A percentile compares a stretch with the other conserved stretches of the same genome.
Conservation (phyloP, 225 moss, liverwort and hornwort species). For the Pleurozium schreberi region DNA sequence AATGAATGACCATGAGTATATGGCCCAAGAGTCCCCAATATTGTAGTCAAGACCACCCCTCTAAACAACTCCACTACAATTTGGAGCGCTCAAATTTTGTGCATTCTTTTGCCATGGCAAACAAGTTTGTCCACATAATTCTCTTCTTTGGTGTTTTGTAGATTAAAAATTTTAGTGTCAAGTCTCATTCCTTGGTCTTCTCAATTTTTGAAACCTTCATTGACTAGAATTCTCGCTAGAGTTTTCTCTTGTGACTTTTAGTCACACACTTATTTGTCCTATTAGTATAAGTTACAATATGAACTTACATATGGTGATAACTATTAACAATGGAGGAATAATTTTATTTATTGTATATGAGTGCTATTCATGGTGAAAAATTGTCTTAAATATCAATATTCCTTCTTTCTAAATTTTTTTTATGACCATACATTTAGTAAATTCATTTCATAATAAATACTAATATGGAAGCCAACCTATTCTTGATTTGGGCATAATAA, state of each 20-base stretch:
- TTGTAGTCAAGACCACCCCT: background rate
- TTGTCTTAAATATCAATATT: background rate
- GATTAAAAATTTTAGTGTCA: background rate
- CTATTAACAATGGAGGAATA: background rate
- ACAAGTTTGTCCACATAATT: background rate
- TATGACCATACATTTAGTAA: too few species aligned
- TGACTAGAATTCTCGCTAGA: accelerated
- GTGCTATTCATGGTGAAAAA: background rate
- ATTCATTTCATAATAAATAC: too few species aligned
- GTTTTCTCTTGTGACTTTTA: background rate
- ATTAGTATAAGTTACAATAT: background rate
- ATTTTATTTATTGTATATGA: background rate
- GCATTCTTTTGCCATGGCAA: accelerated
- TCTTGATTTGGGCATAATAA: too few species aligned
- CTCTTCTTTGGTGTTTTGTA: background rate
- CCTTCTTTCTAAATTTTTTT: background rate
- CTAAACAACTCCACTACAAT: background rate
- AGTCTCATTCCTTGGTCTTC: too few species aligned
- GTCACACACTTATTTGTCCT: background rate
- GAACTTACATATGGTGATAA: too few species aligned
- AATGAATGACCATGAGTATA: background rate
- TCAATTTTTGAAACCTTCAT: background rate
- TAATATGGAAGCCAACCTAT: too few species aligned
- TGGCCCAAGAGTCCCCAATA: background rate
- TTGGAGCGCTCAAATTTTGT: background rate